Evolutionary conservation across 345 rosid species (phyloP).

Genomic region (Barbarea vulgaris): DNA sequence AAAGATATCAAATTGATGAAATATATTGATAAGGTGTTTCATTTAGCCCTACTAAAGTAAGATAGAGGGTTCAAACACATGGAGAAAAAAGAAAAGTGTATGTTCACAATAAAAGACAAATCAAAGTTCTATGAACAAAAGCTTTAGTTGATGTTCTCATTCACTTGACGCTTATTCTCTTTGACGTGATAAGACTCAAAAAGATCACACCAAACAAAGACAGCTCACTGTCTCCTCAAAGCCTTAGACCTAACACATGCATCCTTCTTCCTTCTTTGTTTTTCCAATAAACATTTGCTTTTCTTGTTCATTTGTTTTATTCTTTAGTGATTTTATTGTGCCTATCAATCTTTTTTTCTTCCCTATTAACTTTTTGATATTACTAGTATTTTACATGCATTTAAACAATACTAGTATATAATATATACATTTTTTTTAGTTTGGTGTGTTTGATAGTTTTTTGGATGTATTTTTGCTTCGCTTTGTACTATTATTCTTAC

Average conservation of each 20-base stretch:
- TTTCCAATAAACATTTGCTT: constrained; percentile 9
- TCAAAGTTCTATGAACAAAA: constrained; percentile 23
- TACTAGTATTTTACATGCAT: not conserved
- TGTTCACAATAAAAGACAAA: constrained; percentile 32
- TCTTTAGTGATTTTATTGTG: not conserved
- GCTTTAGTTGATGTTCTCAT: constrained; percentile 32
- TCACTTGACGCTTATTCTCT: constrained; percentile 28
- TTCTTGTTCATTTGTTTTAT: constrained; percentile 26
- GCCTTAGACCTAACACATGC: constrained; percentile 41
- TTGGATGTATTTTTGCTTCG: not conserved
- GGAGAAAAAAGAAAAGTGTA: constrained; percentile 25
- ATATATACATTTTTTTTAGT: not conserved
- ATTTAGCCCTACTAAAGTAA: constrained; percentile 16
- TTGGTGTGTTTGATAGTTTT: not conserved
- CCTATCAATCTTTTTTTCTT: not conserved
- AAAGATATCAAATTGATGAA: not conserved
- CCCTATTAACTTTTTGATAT: not conserved
- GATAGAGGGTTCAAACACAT: constrained; percentile 32
- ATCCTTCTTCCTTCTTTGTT: constrained; percentile 19
- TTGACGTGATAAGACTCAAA: constrained; percentile 32
- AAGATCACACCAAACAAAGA: constrained; percentile 35
- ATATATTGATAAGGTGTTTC: constrained; percentile 15
- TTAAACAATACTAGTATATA: not conserved
- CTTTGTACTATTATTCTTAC: not conserved
- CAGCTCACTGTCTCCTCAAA: constrained; percentile 40